Conservation (phyloP, 176 grass and related monocot genomes). For the Oryza glumipatula region DNA sequence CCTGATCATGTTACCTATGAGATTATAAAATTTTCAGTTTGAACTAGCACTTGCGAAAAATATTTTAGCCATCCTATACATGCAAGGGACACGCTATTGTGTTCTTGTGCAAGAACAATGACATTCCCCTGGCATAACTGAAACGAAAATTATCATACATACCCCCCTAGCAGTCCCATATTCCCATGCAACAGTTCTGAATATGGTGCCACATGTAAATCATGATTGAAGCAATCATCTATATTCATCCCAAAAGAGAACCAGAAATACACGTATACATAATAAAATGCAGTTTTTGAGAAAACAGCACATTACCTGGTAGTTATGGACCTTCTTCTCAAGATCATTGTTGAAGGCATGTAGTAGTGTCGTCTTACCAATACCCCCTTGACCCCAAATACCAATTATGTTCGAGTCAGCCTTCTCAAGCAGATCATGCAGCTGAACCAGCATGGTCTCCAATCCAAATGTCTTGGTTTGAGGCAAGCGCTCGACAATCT, state of each 20-base stretch:
- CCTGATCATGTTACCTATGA: neutral
- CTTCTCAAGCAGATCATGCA: conserved; percentile 49
- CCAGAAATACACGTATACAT: neutral
- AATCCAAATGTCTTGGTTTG: conserved; percentile 50
- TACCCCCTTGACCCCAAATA: conserved; percentile 66
- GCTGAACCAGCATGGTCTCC: conserved; percentile 36
- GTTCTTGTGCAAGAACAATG: neutral
- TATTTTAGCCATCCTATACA: neutral
- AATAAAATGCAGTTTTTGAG: neutral
- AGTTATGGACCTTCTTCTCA: conserved; percentile 18
- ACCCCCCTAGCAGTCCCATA: too few species aligned
- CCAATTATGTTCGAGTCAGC: conserved; percentile 54
- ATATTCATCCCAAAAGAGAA: neutral
- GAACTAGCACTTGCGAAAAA: neutral
- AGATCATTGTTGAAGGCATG: conserved; percentile 73
- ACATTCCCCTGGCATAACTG: neutral
- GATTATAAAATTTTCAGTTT: conserved; percentile 1
- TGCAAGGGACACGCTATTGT: neutral
- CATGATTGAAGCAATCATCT: neutral
- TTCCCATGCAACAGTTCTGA: neutral
- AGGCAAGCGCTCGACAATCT: conserved; percentile 22
- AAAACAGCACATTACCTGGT: conserved; percentile 46
- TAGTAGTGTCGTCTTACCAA: conserved; percentile 79
- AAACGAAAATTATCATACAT: neutral
- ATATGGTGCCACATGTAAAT: neutral